These are phyloP conservation scores for Ustilago cynodontis DNA, from an alignment of 1,284 basidiomycete genomes.

Conservation along the genomic window DNA sequence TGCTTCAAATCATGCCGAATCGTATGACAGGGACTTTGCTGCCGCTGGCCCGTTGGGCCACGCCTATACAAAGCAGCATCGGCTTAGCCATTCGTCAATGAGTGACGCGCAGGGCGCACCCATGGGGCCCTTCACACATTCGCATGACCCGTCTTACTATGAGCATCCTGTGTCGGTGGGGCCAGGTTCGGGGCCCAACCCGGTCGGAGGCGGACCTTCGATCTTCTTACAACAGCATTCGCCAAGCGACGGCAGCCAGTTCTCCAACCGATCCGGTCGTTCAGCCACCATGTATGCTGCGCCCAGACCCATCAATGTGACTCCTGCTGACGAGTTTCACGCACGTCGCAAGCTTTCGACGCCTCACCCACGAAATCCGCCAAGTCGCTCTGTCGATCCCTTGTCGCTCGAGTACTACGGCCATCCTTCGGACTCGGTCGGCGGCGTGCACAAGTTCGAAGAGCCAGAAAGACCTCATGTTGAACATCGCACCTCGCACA, in stretches of 20 bases:
- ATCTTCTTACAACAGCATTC: conserved; percentile 47
- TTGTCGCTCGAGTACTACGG: conserved; percentile 55
- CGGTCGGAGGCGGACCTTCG: conserved; percentile 13
- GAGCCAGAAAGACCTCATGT: conserved; percentile 14
- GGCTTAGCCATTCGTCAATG: conserved; percentile 23
- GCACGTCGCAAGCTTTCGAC: conserved; percentile 32
- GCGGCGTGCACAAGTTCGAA: conserved; percentile 17
- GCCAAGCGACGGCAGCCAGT: conserved; percentile 36
- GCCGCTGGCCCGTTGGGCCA: conserved; percentile 1
- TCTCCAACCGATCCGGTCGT: conserved; percentile 35
- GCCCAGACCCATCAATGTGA: conserved; percentile 19
- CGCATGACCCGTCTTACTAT: conserved; percentile 41
- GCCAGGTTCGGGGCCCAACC: conserved; percentile 9
- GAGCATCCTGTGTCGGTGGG: conserved; percentile 22
- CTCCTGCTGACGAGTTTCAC: conserved; percentile 12
- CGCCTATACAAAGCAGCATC: conserved; percentile 15
- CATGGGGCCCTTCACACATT: conserved; percentile 22
- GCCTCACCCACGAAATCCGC: conserved; percentile 6
- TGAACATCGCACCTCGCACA: conserved; percentile 8
- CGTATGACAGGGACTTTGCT: conserved; percentile 20
- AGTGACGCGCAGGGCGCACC: conserved; percentile 4
- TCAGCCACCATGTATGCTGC: conserved; percentile 32
- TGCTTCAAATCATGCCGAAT: conserved; percentile 13
- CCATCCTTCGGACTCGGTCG: conserved; percentile 32
- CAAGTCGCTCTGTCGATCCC: conserved; percentile 34